Evolutionary conservation across 805 yeast species (phyloP).

Genomic region (Metschnikowia aberdeeniae): DNA sequence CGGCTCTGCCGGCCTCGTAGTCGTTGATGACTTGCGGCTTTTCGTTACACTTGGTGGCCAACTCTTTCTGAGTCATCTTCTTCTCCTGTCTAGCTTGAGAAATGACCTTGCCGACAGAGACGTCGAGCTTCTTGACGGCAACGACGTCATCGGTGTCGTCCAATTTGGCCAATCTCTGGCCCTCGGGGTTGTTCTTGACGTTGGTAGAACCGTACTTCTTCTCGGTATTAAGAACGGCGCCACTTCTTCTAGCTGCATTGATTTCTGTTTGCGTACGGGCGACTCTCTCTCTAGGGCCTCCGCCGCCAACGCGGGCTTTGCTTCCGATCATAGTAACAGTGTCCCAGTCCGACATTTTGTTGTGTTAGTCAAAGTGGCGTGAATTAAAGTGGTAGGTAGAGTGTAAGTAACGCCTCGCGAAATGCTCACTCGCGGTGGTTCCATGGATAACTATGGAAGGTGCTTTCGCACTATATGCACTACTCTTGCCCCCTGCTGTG

Average conservation of each 20-base stretch:
- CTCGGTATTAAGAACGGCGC: slow-evolving; percentile 84
- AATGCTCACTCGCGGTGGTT: slow-evolving; percentile 4
- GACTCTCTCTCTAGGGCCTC: slow-evolving; percentile 82
- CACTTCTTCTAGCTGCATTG: slow-evolving; percentile 92
- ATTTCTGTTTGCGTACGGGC: slow-evolving; percentile 74
- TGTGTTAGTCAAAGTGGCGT: not conserved
- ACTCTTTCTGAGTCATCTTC: slow-evolving; percentile 88
- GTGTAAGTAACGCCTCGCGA: slow-evolving; percentile 1
- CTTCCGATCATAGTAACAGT: slow-evolving; percentile 83
- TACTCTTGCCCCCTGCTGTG: not conserved
- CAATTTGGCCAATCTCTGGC: slow-evolving; percentile 89
- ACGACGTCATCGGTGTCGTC: slow-evolving; percentile 93
- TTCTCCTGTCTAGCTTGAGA: slow-evolving; percentile 82
- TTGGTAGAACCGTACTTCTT: slow-evolving; percentile 77
- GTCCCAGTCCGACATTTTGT: slow-evolving; percentile 80
- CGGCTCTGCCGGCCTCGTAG: slow-evolving; percentile 94
- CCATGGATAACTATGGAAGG: too few species aligned
- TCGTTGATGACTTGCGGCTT: slow-evolving; percentile 94
- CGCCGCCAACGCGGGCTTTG: slow-evolving; percentile 81
- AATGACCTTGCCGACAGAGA: slow-evolving; percentile 82
- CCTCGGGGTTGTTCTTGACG: slow-evolving; percentile 70
- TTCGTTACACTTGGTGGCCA: slow-evolving; percentile 93
- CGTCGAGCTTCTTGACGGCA: slow-evolving; percentile 83
- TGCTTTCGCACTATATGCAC: slow-evolving; percentile 2
- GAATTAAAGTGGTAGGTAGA: not conserved